Conservation (phyloP, 2,329 filamentous ascomycete genomes). For the Magnaporthales sp. region DNA sequence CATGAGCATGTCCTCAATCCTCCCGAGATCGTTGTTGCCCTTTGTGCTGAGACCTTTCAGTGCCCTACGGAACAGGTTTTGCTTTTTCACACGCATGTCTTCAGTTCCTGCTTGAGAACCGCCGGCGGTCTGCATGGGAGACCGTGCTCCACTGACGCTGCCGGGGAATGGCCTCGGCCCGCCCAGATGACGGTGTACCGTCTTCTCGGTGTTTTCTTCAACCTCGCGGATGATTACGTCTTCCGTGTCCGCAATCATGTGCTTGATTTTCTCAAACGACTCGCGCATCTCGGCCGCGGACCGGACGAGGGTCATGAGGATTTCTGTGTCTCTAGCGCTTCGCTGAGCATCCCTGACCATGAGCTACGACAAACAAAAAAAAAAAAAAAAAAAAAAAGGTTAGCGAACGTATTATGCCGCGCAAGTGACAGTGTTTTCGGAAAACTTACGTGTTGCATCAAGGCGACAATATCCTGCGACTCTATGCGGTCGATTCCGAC, state of each 20-base stretch:
- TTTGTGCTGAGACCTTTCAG: slow-evolving; percentile 83
- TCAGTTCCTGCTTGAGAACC: slow-evolving; percentile 49
- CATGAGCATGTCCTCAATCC: slow-evolving; percentile 87
- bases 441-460: slow-evolving; percentile 83
- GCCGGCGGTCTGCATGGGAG: slow-evolving; percentile 47
- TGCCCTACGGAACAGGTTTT: slow-evolving; percentile 91
- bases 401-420: background rate
- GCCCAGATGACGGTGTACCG: slow-evolving; percentile 71
- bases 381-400: background rate
- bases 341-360: slow-evolving; percentile 95
- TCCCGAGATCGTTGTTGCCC: slow-evolving; percentile 76
- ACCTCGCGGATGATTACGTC: slow-evolving; percentile 79
- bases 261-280: slow-evolving; percentile 92
- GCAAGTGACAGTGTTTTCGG: background rate
- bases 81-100: slow-evolving; percentile 64
- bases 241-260: slow-evolving; percentile 73
- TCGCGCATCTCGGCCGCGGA: slow-evolving; percentile 95
- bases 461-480: slow-evolving; percentile 89
- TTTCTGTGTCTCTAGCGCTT: slow-evolving; percentile 93
- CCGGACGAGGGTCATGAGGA: slow-evolving; percentile 85
- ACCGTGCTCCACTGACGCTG: slow-evolving; percentile 26
- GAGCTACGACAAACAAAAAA: slow-evolving; percentile 52
- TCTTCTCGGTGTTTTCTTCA: slow-evolving; percentile 81
- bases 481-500: slow-evolving; percentile 85
- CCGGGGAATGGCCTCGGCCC: slow-evolving; percentile 78